Base-by-base conservation (phyloP, 2,329 filamentous ascomycete genomes). In the Pyrenophora teres region DNA sequence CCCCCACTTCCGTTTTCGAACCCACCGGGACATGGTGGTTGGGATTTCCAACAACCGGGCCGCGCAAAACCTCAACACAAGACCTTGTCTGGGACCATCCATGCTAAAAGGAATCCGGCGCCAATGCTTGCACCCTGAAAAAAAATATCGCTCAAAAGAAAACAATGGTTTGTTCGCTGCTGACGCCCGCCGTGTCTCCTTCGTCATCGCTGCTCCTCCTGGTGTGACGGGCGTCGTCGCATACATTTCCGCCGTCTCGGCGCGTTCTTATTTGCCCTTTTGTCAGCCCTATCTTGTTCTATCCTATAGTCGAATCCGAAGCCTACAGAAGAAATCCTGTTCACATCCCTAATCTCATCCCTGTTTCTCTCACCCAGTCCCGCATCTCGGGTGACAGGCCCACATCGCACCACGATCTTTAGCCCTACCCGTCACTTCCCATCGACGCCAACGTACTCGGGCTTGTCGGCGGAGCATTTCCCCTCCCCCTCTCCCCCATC, bases 401-500 rank as follows among this genome's bases (percentile, higher is more conserved):
- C 63, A 65, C 56, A 51, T 41, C 56, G 42, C 42, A 45, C 50
- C 49, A 56, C 50, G 40, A 25, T 55, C 39, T 45, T 46, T 54
- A 52, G 40, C 49, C 54, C 49, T 38, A 53, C 54, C 49, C 6
- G 38, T 44, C 27, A 23, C 60, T 53, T 54, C 48, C 49, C 53
- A 56, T 46, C 49, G 54, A 35, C 50, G 50, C 40, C 41, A 49
- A 37, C 44, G 38, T 40, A 48, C 39, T 37, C 31, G 33, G 40
- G 23, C 54, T 48, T 48, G 50, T 54, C 47, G 64, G 64, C 47
- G 62, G 64, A 63, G 60, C 62, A 63, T 47, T 38, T 51, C 53
- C 31, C 59, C 42, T 52, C 49, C 52, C 57, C 15, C 15, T 15
- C 15, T 15, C 15, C 15, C 15, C 15, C 15, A 15, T 15, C 15